A percentile compares a stretch with the other conserved stretches of the same genome.
Conservation (phyloP, 805 yeast genomes). For the Candida endomychidarum region DNA sequence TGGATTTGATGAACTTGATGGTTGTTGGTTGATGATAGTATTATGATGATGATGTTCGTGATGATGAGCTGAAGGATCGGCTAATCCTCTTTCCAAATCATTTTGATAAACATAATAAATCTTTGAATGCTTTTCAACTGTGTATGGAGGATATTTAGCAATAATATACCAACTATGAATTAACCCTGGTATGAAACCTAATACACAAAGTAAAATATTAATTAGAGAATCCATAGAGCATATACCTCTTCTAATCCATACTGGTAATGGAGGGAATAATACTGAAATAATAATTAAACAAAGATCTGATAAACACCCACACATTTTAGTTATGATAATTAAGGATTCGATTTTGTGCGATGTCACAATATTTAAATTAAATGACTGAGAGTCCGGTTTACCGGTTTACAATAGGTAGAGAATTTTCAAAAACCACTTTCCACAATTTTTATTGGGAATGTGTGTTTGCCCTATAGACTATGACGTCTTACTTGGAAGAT, state of each 20-base stretch:
- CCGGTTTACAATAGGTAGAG: too few species aligned
- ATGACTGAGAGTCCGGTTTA: conserved; percentile 7
- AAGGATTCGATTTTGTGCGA: conserved; percentile 1
- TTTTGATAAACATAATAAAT: conserved; percentile 35
- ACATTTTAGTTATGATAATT: conserved; percentile 11
- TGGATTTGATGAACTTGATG: conserved; percentile 12
- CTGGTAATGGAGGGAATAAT: conserved; percentile 74
- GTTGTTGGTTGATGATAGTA: conserved; percentile 15
- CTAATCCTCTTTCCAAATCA: conserved; percentile 32
- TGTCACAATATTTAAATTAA: conserved; percentile 3
- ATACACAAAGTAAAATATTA: conserved; percentile 41
- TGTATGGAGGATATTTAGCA: conserved; percentile 45
- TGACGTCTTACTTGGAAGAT: too few species aligned
- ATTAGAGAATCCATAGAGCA: conserved; percentile 53
- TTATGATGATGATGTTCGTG: conserved; percentile 17
- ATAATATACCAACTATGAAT: conserved; percentile 51
- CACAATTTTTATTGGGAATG: too few species aligned
- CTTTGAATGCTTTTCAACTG: conserved; percentile 23
- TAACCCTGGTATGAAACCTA: conserved; percentile 53
- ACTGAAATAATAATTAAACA: conserved; percentile 59
- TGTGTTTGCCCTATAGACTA: too few species aligned
- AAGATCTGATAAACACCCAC: conserved; percentile 49
- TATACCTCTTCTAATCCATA: conserved; percentile 61
- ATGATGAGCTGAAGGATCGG: conserved; percentile 18
- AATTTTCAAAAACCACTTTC: neutral